Evolutionary conservation across 495 filamentous ascomycete genomes (phyloP).

Genomic region (Penicillium verhagenii): DNA sequence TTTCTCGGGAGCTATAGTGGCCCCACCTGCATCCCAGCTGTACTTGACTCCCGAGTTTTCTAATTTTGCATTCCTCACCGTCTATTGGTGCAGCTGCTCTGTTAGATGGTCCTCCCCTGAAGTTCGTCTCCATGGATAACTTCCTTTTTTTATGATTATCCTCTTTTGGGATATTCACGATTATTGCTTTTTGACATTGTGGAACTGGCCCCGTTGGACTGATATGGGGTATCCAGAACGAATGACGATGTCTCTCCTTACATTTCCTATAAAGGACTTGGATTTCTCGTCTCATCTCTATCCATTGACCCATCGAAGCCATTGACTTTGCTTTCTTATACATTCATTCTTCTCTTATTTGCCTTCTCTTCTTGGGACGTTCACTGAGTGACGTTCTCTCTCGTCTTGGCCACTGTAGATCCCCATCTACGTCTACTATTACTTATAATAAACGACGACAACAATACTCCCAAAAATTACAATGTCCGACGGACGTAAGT

Average conservation of each 20-base stretch:
- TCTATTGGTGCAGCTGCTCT: constrained; percentile 33
- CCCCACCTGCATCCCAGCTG: constrained; percentile 27
- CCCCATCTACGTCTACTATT: constrained; percentile 5
- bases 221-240: constrained; percentile 1
- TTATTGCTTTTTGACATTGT: background rate
- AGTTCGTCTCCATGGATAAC: constrained; percentile 20
- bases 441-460: constrained; percentile 20
- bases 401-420: background rate
- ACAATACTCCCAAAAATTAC: constrained; percentile 7
- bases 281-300: background rate
- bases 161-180: background rate
- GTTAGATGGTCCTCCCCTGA: constrained; percentile 33
- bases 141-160: constrained; percentile 13
- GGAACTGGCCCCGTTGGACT: too few species aligned
- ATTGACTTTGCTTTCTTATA: background rate
- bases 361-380: background rate
- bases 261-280: constrained; percentile 3
- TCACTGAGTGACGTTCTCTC: background rate
- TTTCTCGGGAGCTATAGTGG: constrained; percentile 27
- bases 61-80: constrained; percentile 21
- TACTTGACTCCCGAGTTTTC: constrained; percentile 14
- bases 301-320: background rate
- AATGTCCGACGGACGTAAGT: constrained; percentile 66
- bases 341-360: background rate
- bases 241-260: background rate